Evolutionary conservation across 352 stramenopile genomes (phyloP).

Genomic region (Halophytophthora batemanensis): DNA sequence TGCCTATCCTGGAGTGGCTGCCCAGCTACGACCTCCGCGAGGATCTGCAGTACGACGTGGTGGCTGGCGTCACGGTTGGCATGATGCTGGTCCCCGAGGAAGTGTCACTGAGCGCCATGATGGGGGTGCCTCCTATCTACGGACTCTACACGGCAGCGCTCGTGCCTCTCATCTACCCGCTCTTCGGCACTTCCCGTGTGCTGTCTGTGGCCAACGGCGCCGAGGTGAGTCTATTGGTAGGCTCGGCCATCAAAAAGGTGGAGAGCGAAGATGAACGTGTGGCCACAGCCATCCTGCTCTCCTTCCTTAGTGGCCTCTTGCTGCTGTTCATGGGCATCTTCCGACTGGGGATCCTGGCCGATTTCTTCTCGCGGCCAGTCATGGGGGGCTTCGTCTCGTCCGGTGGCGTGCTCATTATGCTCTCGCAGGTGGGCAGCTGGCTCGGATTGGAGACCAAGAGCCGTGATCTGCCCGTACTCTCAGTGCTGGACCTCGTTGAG

Average conservation of each 20-base stretch:
- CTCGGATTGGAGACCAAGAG: slow-evolving; percentile 49
- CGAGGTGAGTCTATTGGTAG: slow-evolving; percentile 63
- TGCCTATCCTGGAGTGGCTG: slow-evolving; percentile 76
- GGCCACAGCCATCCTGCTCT: slow-evolving; percentile 63
- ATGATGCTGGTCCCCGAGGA: slow-evolving; percentile 92
- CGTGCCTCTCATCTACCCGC: slow-evolving; percentile 66
- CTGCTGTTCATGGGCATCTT: slow-evolving; percentile 58
- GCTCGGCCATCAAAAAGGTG: slow-evolving; percentile 48
- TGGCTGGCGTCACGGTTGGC: slow-evolving; percentile 69
- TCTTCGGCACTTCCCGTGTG: slow-evolving; percentile 63
- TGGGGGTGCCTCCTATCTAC: slow-evolving; percentile 70
- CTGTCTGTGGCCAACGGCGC: slow-evolving; percentile 66
- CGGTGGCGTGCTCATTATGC: slow-evolving; percentile 63
- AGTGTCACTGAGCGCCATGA: slow-evolving; percentile 90
- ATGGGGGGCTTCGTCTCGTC: slow-evolving; percentile 75
- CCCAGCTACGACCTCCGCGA: slow-evolving; percentile 54
- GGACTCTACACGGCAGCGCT: slow-evolving; percentile 69
- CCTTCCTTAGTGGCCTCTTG: slow-evolving; percentile 59
- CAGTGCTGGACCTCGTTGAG: slow-evolving; percentile 45
- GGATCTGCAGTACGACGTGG: slow-evolving; percentile 67
- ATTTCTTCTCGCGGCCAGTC: slow-evolving; percentile 70
- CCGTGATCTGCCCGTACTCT: slow-evolving; percentile 50
- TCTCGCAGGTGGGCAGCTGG: slow-evolving; percentile 61
- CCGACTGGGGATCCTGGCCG: slow-evolving; percentile 55
- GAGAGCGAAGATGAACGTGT: slow-evolving; percentile 57